phyloP scores from a whole-genome alignment of 129 eudicot species.

The Tanacetum coccineum region DNA sequence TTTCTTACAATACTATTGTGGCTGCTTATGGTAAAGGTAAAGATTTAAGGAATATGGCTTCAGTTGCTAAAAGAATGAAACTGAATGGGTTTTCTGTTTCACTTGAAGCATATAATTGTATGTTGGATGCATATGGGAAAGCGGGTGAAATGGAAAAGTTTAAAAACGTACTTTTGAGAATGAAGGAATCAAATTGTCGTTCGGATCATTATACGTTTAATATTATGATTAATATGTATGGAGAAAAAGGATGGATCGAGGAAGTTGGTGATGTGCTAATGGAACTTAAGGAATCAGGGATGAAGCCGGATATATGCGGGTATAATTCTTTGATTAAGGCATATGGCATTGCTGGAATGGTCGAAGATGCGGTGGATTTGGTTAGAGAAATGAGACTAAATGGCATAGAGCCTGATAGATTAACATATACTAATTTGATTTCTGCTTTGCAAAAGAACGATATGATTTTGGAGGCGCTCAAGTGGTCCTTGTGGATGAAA shows the following conservation, averaged over 20 bases:
- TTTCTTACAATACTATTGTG: slow-evolving; percentile 83
- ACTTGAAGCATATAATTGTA: slow-evolving; percentile 84
- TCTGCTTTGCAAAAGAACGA: slow-evolving; percentile 71
- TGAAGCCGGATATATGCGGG: slow-evolving; percentile 76
- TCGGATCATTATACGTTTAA: slow-evolving; percentile 75
- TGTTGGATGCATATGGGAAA: slow-evolving; percentile 97
- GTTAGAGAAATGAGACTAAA: slow-evolving; percentile 80
- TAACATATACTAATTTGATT: slow-evolving; percentile 63
- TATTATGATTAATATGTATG: slow-evolving; percentile 77
- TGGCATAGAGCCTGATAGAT: slow-evolving; percentile 65
- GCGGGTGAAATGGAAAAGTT: slow-evolving; percentile 85
- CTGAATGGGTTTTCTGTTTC: slow-evolving; percentile 81
- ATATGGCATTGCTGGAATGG: slow-evolving; percentile 96
- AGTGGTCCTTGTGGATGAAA: slow-evolving; percentile 99
- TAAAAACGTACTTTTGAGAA: slow-evolving; percentile 57
- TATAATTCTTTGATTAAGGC: slow-evolving; percentile 92
- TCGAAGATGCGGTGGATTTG: slow-evolving; percentile 78
- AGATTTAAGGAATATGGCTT: slow-evolving; percentile 65
- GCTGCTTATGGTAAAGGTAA: slow-evolving; percentile 72
- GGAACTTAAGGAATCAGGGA: slow-evolving; percentile 71
- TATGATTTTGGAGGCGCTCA: slow-evolving; percentile 82
- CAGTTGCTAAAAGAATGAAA: slow-evolving; percentile 64
- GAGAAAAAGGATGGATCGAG: slow-evolving; percentile 86
- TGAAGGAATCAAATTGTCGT: slow-evolving; percentile 61
- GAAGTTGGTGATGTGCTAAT: slow-evolving; percentile 62